Evolutionary conservation across 169 alveolate genomes (phyloP).

Genomic region (Perkinsus marinus): DNA sequence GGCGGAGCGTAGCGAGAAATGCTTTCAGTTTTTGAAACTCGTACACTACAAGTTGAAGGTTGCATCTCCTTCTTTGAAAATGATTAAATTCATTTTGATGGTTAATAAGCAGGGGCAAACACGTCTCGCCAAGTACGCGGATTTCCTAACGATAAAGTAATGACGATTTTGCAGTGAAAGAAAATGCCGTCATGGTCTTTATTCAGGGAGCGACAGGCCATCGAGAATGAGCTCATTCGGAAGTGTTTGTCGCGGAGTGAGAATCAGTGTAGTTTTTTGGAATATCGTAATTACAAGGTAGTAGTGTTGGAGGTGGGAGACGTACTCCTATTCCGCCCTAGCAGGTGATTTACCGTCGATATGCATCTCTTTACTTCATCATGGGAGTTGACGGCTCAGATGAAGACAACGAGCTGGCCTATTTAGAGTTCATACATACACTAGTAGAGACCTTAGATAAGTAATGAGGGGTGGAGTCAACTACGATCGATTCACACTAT

Average conservation of each 20-base stretch:
- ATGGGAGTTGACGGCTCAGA: constrained; percentile 65
- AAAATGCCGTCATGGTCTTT: constrained; percentile 19
- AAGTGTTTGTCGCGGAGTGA: constrained; percentile 88
- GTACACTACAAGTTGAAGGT: too few relatives aligned
- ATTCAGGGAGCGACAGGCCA: constrained; percentile 74
- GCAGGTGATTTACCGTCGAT: constrained; percentile 61
- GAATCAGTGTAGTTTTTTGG: constrained; percentile 87
- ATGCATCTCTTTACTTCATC: constrained; percentile 91
- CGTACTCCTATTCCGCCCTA: not conserved
- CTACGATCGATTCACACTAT: not conserved
- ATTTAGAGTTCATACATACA: constrained; percentile 90
- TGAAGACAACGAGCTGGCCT: constrained; percentile 82
- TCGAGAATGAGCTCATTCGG: constrained; percentile 94
- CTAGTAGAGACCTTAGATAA: constrained; percentile 91
- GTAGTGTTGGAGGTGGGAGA: constrained; percentile 29
- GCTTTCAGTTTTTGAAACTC: too few relatives aligned
- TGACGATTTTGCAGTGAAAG: not conserved
- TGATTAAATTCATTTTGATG: constrained; percentile 90
- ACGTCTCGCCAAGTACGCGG: constrained; percentile 78
- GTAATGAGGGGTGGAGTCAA: not conserved
- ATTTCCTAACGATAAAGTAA: not conserved
- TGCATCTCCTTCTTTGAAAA: constrained; percentile 38
- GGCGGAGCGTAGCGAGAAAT: too few relatives aligned
- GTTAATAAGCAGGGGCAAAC: constrained; percentile 97
- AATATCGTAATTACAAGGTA: constrained; percentile 85